Evolutionary conservation across 495 filamentous ascomycete species (phyloP).

Genomic region (Lindgomyces ingoldianus): DNA sequence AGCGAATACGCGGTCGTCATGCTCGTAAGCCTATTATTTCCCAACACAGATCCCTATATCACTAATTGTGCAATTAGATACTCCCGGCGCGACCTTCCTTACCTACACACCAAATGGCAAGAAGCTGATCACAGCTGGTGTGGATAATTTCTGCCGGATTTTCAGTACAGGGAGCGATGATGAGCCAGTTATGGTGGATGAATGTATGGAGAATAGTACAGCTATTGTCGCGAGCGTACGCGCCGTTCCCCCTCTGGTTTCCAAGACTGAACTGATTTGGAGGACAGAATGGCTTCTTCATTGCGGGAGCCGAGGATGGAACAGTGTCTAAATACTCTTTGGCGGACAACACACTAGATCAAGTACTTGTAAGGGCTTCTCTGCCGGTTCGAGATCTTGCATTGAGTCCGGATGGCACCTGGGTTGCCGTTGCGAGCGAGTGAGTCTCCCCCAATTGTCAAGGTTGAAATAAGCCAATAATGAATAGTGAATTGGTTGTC

Average conservation of each 20-base stretch:
- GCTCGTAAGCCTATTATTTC: slow-evolving; percentile 47
- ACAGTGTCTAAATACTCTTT: slow-evolving; percentile 86
- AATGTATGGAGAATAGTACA: slow-evolving; percentile 77
- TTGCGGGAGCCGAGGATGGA: slow-evolving; percentile 88
- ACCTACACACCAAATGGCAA: slow-evolving; percentile 70
- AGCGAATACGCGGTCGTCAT: slow-evolving; percentile 48
- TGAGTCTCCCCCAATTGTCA: slow-evolving; percentile 42
- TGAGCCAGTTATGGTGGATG: slow-evolving; percentile 87
- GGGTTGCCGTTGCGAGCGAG: slow-evolving; percentile 96
- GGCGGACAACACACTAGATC: slow-evolving; percentile 70
- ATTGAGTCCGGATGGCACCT: slow-evolving; percentile 77
- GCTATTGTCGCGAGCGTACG: slow-evolving; percentile 71
- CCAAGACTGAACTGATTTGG: neutral
- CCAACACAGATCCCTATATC: neutral
- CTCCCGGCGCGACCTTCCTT: slow-evolving; percentile 65
- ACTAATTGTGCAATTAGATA: slow-evolving; percentile 52
- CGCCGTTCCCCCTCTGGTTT: slow-evolving; percentile 5
- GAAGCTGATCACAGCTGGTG: slow-evolving; percentile 78
- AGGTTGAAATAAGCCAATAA: slow-evolving; percentile 5
- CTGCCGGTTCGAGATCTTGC: slow-evolving; percentile 84
- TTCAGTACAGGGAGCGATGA: slow-evolving; percentile 88
- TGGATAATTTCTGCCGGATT: slow-evolving; percentile 85
- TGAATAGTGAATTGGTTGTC: slow-evolving; percentile 73
- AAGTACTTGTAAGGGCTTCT: slow-evolving; percentile 76
- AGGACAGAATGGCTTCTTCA: slow-evolving; percentile 74